Base-by-base conservation (phyloP, 805 yeast species). In the Teunomyces pallodes region DNA sequence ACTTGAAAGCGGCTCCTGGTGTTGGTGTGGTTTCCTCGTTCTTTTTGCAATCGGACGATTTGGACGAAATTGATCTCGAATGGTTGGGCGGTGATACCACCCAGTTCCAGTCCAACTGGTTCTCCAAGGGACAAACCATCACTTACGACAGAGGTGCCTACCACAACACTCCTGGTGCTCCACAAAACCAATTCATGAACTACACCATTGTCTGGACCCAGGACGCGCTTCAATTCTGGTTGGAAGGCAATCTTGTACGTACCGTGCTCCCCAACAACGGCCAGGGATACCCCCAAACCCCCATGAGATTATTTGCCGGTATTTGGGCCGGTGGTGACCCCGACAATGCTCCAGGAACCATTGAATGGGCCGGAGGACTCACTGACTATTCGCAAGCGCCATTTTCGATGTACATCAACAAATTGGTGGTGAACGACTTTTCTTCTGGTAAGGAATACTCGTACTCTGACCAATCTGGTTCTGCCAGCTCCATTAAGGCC, bases 31-130 rank as follows among this genome's bases (percentile, higher is more conserved):
- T 90, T 10, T 86, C 96, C 0, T 84, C 94, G 2, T 81, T 90
- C 55, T 88, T 84, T 54, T 74, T 90, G 46, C 95, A 89, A 61
- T 71, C 79, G 39, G 97, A 91, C 64, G 96, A 86, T 59, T 72
- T 85, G 54, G 97, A 91, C 67, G 97, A 91, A 68, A 82, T 91
- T 42, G 97, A 91, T 68, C 61, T 87, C 43, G 97, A 91, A 66
- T 86, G 94, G 84, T 74, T 87, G 40, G 97, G 97, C 14, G 83
- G 87, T 42, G 96, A 90, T 61, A 73, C 74, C 24, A 75, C 80
- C 36, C 84, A 88, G 62, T 81, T 86, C 56, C 95, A 88, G 68
- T 75, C 90, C 24, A 87, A 87, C 63, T 91, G 67, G 65, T 90
- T 89, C 71, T 81, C 90, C 32, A 86, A 90, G 64, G 97, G 96